Base-by-base conservation (phyloP, 2,329 filamentous ascomycete species). In the Scortechinia acanthostroma region DNA sequence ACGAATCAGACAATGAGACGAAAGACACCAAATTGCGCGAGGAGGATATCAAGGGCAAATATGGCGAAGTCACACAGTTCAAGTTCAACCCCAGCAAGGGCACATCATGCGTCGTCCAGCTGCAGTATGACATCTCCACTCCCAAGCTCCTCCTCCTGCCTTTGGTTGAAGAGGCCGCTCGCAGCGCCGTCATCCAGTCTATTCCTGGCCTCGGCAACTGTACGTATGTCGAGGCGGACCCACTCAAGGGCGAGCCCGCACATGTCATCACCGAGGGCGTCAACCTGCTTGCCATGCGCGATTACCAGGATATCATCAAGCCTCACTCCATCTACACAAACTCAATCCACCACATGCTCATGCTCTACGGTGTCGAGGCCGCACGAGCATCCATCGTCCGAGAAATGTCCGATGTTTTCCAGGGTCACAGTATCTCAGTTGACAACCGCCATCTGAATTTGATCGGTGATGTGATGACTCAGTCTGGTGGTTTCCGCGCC, bases 401-500 rank as follows among this genome's bases (percentile, higher is more conserved):
- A 47, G 93, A 98, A 68, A 79, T 98, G 58, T 77, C 81, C 45
- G 77, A 76, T 37, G 91, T 98, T 50, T 98, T 98, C 73, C 74
- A 76, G 43, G 83, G 85, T 58, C 91, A 98, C 79, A 88, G 88
- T 58, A 98, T 98, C 69, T 77, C 75, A 48, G 93, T 98, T 44
- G 91, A 98, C 62, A 82, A 86, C 52, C 82, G 93, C 45, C 94
- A 98, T 69, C 68, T 98, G 17, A 96, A 93, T 66, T 76, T 98
- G 53, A 97, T 98, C 55, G 91, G 87, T 42, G 93, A 98, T 63
- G 89, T 89, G 63, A 98, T 98, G 93, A 98, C 93, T n/a, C 79
- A 91, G 45, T 84, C 83, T 48, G 93, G 93, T 52, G 83, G 80
- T 2, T 98, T 94, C 68, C 86, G 83, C 42, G 84, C 93, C 1